Evolutionary conservation across 805 yeast genomes (phyloP).

Genomic region (Ascoidea rubescens): DNA sequence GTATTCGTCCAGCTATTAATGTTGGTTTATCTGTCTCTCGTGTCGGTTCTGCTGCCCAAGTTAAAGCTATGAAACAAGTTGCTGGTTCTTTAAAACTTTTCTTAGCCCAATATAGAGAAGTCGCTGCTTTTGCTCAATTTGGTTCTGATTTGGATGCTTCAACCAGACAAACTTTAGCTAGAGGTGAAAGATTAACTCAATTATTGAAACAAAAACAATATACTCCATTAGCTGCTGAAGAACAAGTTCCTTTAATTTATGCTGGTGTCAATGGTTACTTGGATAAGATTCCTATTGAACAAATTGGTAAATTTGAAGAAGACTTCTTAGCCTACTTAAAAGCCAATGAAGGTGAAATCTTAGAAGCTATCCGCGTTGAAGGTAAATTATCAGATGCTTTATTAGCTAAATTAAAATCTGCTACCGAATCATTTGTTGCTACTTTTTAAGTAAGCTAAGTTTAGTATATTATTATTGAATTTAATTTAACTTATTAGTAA

Average conservation of each 20-base stretch:
- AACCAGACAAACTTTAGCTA: constrained; percentile 94
- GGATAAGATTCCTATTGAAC: constrained; percentile 72
- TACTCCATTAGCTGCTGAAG: constrained; percentile 95
- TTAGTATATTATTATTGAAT: background rate
- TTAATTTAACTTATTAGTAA: background rate
- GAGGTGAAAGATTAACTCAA: constrained; percentile 99
- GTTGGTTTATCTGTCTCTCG: constrained; percentile 99
- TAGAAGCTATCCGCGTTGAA: constrained; percentile 70
- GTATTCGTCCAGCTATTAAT: constrained; percentile 99
- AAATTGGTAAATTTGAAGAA: constrained; percentile 83
- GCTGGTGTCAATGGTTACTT: constrained; percentile 99
- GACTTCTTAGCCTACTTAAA: constrained; percentile 86
- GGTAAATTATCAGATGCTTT: constrained; percentile 86
- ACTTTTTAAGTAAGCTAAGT: constrained; percentile 43
- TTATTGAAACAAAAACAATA: constrained; percentile 96
- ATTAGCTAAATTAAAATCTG: constrained; percentile 77
- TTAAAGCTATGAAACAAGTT: constrained; percentile 99
- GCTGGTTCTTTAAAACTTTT: constrained; percentile 99
- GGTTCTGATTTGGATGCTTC: constrained; percentile 99
- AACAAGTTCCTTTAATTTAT: constrained; percentile 95
- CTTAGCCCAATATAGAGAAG: constrained; percentile 99
- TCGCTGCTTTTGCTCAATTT: constrained; percentile 99
- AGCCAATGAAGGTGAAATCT: constrained; percentile 75
- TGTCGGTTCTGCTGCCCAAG: constrained; percentile 99
- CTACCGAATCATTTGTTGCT: constrained; percentile 86